These are phyloP conservation scores for Venturia asperata DNA, from an alignment of 2,329 filamentous ascomycete genomes.

Conservation along the genomic window DNA sequence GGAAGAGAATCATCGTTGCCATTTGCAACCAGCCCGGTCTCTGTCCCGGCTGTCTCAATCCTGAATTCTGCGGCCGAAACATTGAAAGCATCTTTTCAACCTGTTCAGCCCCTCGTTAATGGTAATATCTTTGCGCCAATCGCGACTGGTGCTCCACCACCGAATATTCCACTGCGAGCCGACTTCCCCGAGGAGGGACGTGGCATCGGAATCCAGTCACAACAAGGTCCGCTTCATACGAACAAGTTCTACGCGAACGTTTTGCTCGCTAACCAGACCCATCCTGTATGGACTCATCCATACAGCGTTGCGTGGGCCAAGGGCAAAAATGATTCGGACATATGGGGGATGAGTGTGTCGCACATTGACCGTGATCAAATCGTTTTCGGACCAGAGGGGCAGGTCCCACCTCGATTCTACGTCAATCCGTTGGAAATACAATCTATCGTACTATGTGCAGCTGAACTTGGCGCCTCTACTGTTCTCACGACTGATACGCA, in stretches of 20 bases:
- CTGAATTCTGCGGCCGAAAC: constrained; percentile 11
- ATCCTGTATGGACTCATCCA: constrained; percentile 64
- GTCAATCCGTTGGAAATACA: constrained; percentile 76
- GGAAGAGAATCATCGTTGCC: constrained; percentile 10
- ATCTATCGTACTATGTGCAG: constrained; percentile 71
- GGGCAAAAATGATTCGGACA: constrained; percentile 32
- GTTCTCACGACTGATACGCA: constrained; percentile 46
- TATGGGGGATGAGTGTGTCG: constrained; percentile 68
- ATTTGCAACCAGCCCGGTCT: neutral
- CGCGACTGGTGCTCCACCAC: constrained; percentile 16
- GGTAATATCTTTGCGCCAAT: constrained; percentile 19
- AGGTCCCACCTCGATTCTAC: constrained; percentile 55
- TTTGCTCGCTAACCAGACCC: constrained; percentile 65
- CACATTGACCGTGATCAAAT: constrained; percentile 64
- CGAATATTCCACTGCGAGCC: neutral
- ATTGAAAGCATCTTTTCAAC: neutral
- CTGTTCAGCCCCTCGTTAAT: neutral
- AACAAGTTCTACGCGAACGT: constrained; percentile 71
- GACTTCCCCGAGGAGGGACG: neutral
- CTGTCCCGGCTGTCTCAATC: constrained; percentile 1
- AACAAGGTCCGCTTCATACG: constrained; percentile 50
- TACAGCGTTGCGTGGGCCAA: constrained; percentile 41
- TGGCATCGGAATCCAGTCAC: constrained; percentile 7
- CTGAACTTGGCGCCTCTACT: constrained; percentile 59
- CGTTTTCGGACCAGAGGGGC: constrained; percentile 50